These are phyloP conservation scores for Fusarium torulosum DNA, from an alignment of 2,329 filamentous ascomycete genomes.

Conservation along the genomic window DNA sequence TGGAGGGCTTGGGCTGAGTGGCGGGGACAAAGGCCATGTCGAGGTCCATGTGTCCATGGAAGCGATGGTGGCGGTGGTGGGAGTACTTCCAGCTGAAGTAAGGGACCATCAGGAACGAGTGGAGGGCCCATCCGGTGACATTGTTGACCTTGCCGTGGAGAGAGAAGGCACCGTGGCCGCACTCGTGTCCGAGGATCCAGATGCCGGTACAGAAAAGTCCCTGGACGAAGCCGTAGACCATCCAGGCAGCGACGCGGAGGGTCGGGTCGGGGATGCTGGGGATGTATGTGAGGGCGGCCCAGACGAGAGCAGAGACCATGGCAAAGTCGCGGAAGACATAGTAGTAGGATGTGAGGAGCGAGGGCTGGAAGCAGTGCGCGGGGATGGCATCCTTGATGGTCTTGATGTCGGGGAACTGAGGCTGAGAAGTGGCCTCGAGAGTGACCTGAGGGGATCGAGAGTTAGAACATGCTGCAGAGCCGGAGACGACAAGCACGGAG, in stretches of 20 bases:
- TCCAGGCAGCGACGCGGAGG: constrained; percentile 65
- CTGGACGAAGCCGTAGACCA: constrained; percentile 71
- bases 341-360: constrained; percentile 62
- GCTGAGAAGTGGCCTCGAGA: constrained; percentile 37
- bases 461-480: constrained; percentile 14
- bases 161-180: constrained; percentile 78
- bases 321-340: constrained; percentile 69
- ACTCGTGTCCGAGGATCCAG: constrained; percentile 79
- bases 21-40: constrained; percentile 74
- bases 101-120: constrained; percentile 75
- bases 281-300: constrained; percentile 66
- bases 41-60: constrained; percentile 75
- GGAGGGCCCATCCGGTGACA: constrained; percentile 71
- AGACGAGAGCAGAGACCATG: constrained; percentile 63
- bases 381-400: constrained; percentile 64
- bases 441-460: constrained; percentile 23
- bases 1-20: constrained; percentile 55
- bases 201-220: constrained; percentile 75
- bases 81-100: constrained; percentile 81
- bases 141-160: constrained; percentile 68
- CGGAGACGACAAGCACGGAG: neutral
- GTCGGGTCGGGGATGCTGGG: constrained; percentile 60
- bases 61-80: constrained; percentile 77
- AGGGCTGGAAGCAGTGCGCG: constrained; percentile 70
- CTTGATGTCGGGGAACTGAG: constrained; percentile 49